phyloP scores from a whole-genome alignment of 1,284 basidiomycete species.

The Pisolithus thermaeus region DNA sequence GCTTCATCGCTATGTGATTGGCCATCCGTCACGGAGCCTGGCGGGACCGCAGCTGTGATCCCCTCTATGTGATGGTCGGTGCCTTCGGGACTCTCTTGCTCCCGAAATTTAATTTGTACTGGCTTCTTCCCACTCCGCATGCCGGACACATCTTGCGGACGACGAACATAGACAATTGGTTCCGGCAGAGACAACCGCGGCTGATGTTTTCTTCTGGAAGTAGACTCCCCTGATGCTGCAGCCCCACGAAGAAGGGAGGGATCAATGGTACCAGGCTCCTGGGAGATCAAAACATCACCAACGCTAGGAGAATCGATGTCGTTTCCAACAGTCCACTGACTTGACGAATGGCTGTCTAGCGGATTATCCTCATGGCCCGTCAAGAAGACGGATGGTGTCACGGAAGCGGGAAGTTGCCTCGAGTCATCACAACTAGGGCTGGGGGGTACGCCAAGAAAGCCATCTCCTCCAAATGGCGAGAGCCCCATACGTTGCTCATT shows the following conservation, averaged over 20 bases:
- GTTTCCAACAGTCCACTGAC: constrained; percentile 12
- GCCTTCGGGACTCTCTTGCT: constrained; percentile 2
- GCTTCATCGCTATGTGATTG: background rate
- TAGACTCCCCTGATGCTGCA: background rate
- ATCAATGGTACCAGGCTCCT: constrained; percentile 19
- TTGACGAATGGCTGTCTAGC: background rate
- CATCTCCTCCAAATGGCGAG: constrained; percentile 7
- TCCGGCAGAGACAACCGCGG: constrained; percentile 15
- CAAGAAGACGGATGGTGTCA: constrained; percentile 2
- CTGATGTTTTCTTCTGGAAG: constrained; percentile 1
- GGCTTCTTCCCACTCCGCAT: constrained; percentile 17
- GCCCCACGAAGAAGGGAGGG: constrained; percentile 24
- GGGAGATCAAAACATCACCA: background rate
- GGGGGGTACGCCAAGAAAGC: constrained; percentile 25
- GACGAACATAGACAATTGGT: constrained; percentile 26
- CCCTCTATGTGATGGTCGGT: constrained; percentile 1
- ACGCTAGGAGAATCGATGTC: constrained; percentile 1
- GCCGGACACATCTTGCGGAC: constrained; percentile 21
- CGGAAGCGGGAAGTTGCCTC: background rate
- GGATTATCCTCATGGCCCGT: constrained; percentile 2
- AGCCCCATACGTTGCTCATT: constrained; percentile 4
- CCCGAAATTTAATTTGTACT: constrained; percentile 29
- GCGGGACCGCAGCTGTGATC: background rate
- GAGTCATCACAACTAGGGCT: constrained; percentile 13
- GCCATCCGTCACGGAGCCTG: background rate